These are phyloP conservation scores for Lignosus rhinocerotis DNA, from an alignment of 1,284 basidiomycete genomes.

Conservation along the genomic window DNA sequence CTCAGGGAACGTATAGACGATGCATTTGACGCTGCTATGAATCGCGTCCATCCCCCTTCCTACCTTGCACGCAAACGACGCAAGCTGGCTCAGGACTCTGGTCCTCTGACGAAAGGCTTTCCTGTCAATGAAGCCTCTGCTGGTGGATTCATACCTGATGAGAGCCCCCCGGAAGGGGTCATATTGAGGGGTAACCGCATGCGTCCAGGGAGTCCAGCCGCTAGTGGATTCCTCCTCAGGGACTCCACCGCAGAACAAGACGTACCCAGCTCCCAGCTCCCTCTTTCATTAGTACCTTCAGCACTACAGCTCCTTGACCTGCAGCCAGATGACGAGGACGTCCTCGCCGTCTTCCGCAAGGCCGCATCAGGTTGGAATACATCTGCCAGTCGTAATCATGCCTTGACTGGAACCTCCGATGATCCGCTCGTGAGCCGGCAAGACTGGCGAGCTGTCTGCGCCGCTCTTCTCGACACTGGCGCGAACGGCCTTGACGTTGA, in stretches of 20 bases:
- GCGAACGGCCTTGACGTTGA: slow-evolving; percentile 32
- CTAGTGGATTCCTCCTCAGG: slow-evolving; percentile 21
- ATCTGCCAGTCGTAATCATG: background rate
- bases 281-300: slow-evolving; percentile 56
- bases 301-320: slow-evolving; percentile 66
- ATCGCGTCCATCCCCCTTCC: background rate
- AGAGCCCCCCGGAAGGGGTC: background rate
- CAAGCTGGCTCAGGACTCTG: slow-evolving; percentile 22
- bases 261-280: slow-evolving; percentile 37
- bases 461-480: slow-evolving; percentile 50
- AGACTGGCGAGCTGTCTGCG: slow-evolving; percentile 76
- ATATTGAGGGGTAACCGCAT: slow-evolving; percentile 6
- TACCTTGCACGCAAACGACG: slow-evolving; percentile 24
- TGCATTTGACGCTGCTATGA: slow-evolving; percentile 27
- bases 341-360: slow-evolving; percentile 67
- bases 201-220: background rate
- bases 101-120: slow-evolving; percentile 21
- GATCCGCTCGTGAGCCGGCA: slow-evolving; percentile 46
- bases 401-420: background rate
- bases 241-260: slow-evolving; percentile 1
- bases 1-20: slow-evolving; percentile 29
- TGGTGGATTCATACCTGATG: slow-evolving; percentile 24
- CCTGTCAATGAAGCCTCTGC: slow-evolving; percentile 13
- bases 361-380: slow-evolving; percentile 66
- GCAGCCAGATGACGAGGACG: slow-evolving; percentile 64